These are phyloP conservation scores for Aspergillus tubingensis DNA, from an alignment of 2,329 filamentous ascomycete genomes.

Conservation along the genomic window DNA sequence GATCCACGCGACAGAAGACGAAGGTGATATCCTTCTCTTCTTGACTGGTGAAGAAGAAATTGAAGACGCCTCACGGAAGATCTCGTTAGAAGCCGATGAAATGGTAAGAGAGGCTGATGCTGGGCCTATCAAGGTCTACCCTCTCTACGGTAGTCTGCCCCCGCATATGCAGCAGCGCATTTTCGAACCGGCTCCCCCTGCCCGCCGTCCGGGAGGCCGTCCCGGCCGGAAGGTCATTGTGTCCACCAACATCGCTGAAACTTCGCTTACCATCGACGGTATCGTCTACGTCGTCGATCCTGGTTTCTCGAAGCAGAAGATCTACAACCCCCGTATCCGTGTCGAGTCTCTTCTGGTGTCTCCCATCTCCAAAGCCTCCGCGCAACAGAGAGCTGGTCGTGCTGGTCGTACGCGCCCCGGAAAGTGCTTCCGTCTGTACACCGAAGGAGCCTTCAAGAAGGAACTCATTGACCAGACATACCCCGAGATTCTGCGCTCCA, in stretches of 20 bases:
- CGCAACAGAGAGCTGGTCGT: slow-evolving; percentile 96
- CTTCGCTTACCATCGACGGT: slow-evolving; percentile 94
- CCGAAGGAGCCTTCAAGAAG: slow-evolving; percentile 93
- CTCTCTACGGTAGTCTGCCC: slow-evolving; percentile 89
- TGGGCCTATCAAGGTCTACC: slow-evolving; percentile 86
- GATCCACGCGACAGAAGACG: slow-evolving; percentile 88
- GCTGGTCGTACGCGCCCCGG: slow-evolving; percentile 96
- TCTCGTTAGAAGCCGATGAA: slow-evolving; percentile 85
- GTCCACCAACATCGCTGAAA: slow-evolving; percentile 97
- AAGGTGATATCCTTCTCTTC: slow-evolving; percentile 93
- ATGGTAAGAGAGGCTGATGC: slow-evolving; percentile 88
- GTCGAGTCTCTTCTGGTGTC: slow-evolving; percentile 97
- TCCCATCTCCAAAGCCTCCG: slow-evolving; percentile 95
- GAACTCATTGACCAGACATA: slow-evolving; percentile 97
- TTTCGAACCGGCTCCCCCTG: slow-evolving; percentile 81
- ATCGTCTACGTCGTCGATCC: slow-evolving; percentile 99
- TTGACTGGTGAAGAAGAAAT: slow-evolving; percentile 98
- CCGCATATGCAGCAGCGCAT: slow-evolving; percentile 93
- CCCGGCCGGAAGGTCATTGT: slow-evolving; percentile 94
- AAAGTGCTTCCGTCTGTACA: slow-evolving; percentile 97
- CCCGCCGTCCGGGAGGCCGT: slow-evolving; percentile 71
- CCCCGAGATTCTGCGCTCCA: slow-evolving; percentile 91
- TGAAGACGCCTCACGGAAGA: slow-evolving; percentile 92
- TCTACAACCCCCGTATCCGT: slow-evolving; percentile 95
- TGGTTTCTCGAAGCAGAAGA: slow-evolving; percentile 98